Conservation (phyloP, 2,329 filamentous ascomycete genomes). For the Elsinoe batatas region DNA sequence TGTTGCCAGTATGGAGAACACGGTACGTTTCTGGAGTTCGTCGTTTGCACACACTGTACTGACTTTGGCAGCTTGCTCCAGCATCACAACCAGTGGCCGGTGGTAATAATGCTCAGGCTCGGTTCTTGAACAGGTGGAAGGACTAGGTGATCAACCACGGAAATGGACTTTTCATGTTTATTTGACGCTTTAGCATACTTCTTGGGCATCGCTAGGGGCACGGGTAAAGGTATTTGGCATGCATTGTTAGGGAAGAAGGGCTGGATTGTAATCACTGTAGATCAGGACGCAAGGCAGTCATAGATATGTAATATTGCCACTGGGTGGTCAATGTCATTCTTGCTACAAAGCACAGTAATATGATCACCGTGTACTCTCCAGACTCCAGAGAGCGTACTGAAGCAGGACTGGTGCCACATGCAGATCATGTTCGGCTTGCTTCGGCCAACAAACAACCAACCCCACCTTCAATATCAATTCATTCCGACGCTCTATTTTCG, state of each 20-base stretch:
- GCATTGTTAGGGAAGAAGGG: background rate
- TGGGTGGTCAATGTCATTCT: slow-evolving; percentile 3
- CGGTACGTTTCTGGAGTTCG: slow-evolving; percentile 36
- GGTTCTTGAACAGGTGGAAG: slow-evolving; percentile 50
- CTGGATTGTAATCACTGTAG: slow-evolving; percentile 7
- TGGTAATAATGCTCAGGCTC: slow-evolving; percentile 35
- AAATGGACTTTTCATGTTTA: slow-evolving; percentile 3
- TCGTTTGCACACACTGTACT: background rate
- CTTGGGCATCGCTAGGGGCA: slow-evolving; percentile 5
- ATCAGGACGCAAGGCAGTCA: background rate
- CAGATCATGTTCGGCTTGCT: background rate
- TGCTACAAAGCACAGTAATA: background rate
- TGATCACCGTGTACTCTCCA: background rate
- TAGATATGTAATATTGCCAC: slow-evolving; percentile 4
- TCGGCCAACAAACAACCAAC: background rate
- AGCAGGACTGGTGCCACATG: background rate
- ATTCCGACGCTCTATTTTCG: background rate
- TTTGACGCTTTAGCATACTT: slow-evolving; percentile 5
- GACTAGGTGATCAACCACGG: slow-evolving; percentile 33
- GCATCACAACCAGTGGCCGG: slow-evolving; percentile 42
- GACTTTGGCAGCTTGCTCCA: slow-evolving; percentile 40
- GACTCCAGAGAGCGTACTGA: background rate
- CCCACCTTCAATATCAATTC: background rate
- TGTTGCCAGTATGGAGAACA: slow-evolving; percentile 46
- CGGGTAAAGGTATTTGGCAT: background rate